Percentiles rank a stretch among this genome's conserved stretches.
Evolutionary conservation across 1,139 yeast species (phyloP).

Genomic region (Blastobotrys aristatus): DNA sequence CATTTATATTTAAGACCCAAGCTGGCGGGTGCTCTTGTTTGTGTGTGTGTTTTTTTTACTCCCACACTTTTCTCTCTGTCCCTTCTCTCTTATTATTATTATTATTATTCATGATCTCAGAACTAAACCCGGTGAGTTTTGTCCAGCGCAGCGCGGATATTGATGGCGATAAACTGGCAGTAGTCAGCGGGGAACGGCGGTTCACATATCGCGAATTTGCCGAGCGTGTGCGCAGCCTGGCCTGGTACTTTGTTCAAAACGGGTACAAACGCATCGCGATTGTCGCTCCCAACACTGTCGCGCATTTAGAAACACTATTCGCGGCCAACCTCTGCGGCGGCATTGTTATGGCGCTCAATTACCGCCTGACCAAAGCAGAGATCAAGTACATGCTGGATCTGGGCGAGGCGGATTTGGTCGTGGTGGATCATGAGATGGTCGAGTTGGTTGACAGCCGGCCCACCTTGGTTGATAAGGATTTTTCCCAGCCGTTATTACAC

Average conservation of each 20-base stretch:
- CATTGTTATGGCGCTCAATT: constrained; percentile 35
- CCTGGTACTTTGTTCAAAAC: constrained; percentile 30
- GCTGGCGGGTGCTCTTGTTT: too few species aligned
- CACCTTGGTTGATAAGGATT: constrained; percentile 30
- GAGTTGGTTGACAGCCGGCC: constrained; percentile 25
- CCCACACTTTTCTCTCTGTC: too few species aligned
- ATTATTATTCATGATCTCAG: constrained; percentile 28
- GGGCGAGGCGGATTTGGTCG: constrained; percentile 33
- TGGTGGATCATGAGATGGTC: constrained; percentile 34
- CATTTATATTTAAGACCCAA: too few species aligned
- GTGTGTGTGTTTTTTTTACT: too few species aligned
- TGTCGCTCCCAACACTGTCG: constrained; percentile 38
- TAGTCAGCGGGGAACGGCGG: constrained; percentile 24
- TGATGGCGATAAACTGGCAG: constrained; percentile 35
- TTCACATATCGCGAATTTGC: constrained; percentile 32
- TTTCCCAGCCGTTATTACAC: constrained; percentile 16
- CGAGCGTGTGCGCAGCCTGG: constrained; percentile 32
- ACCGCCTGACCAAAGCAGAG: constrained; percentile 33
- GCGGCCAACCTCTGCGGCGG: constrained; percentile 37
- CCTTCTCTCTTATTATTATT: too few species aligned
- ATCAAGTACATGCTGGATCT: constrained; percentile 33
- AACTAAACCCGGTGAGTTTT: constrained; percentile 36
- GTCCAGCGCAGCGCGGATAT: constrained; percentile 35
- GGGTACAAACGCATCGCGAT: constrained; percentile 33
- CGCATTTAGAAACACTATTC: constrained; percentile 36